Percentiles rank a stretch among this genome's conserved stretches.
phyloP scores from a whole-genome alignment of 768 basidiomycete species.

The Lentinula sp. region DNA sequence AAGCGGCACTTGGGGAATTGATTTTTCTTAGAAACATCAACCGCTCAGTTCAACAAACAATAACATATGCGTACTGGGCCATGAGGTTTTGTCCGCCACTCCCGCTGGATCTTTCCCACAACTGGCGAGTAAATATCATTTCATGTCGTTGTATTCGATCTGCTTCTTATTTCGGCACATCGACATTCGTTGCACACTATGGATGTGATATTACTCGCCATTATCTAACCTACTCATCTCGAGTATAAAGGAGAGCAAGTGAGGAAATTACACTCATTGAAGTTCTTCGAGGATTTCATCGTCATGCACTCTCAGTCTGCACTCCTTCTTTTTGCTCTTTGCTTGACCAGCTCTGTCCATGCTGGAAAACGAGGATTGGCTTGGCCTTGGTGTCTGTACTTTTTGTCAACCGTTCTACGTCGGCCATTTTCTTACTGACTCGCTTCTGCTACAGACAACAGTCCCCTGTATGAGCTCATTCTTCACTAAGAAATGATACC shows the following conservation, averaged over 20 bases:
- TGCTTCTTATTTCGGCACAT: not conserved
- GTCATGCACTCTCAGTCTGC: not conserved
- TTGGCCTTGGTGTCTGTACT: slow-evolving; percentile 28
- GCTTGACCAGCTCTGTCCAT: slow-evolving; percentile 7
- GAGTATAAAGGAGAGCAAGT: not conserved
- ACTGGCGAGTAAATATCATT: not conserved
- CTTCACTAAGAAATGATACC: no score
- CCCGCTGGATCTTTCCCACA: slow-evolving; percentile 1
- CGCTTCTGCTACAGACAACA: slow-evolving; percentile 16
- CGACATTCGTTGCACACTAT: not conserved
- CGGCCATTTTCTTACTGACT: not conserved
- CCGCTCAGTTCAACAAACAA: not conserved
- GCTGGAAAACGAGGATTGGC: slow-evolving; percentile 32
- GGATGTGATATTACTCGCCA: not conserved
- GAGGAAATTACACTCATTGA: not conserved
- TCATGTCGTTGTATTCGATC: not conserved
- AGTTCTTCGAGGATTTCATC: not conserved
- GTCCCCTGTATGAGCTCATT: slow-evolving; percentile 18
- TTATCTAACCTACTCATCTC: not conserved
- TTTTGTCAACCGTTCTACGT: not conserved
- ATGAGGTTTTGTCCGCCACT: not conserved
- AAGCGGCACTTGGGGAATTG: no score
- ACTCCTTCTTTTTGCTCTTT: slow-evolving; percentile 11
- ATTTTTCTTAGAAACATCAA: not conserved
- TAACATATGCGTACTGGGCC: not conserved